These are phyloP conservation scores for Fragosphaeria purpurea DNA, from an alignment of 2,329 filamentous ascomycete genomes.

Conservation along the genomic window DNA sequence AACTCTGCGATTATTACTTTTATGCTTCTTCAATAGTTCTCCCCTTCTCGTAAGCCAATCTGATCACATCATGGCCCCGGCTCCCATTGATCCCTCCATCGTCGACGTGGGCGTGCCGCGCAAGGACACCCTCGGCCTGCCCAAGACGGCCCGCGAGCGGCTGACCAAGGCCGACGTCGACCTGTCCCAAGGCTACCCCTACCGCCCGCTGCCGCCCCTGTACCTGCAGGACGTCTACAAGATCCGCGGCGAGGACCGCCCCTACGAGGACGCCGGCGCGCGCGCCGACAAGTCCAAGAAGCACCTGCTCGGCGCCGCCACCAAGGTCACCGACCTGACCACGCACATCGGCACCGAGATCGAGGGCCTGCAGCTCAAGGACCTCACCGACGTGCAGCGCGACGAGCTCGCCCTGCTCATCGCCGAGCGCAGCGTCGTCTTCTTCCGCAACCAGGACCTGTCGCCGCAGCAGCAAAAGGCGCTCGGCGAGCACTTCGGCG, in stretches of 20 bases:
- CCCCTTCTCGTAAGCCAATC: too few relatives aligned
- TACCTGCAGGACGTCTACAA: conserved; percentile 61
- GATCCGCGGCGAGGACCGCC: conserved; percentile 47
- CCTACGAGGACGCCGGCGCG: conserved; percentile 49
- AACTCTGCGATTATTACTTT: too few relatives aligned
- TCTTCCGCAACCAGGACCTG: conserved; percentile 54
- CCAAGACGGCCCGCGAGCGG: conserved; percentile 43
- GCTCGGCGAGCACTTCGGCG: conserved; percentile 54
- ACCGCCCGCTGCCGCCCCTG: conserved; percentile 55
- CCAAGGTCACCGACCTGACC: conserved; percentile 52
- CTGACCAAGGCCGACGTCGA: conserved; percentile 61
- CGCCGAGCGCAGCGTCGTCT: conserved; percentile 56
- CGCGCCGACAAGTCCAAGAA: conserved; percentile 57
- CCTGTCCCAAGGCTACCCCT: conserved; percentile 60
- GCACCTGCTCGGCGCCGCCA: conserved; percentile 48
- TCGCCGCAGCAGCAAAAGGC: conserved; percentile 52
- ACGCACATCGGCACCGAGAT: conserved; percentile 55
- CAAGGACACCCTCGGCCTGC: conserved; percentile 56
- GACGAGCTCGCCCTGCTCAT: conserved; percentile 54
- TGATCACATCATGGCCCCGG: conserved; percentile 33
- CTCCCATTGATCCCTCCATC: conserved; percentile 52
- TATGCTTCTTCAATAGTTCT: too few relatives aligned
- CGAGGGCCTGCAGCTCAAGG: conserved; percentile 52
- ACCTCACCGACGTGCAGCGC: conserved; percentile 46
- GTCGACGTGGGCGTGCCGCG: conserved; percentile 50